Conservation (phyloP, 73 alveolate species). For the Tetrahymena thermophila region DNA sequence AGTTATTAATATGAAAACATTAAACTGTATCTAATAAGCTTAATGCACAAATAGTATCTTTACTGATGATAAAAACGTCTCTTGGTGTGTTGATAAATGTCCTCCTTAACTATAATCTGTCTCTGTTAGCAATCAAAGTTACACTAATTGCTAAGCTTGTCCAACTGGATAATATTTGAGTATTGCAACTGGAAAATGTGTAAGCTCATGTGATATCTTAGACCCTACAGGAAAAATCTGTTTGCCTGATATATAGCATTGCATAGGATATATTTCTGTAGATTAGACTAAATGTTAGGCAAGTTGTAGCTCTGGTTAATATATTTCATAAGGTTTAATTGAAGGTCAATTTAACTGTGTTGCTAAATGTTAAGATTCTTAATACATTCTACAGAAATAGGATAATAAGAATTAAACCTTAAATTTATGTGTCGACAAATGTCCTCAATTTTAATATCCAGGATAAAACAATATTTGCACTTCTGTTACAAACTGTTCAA, state of each 20-base stretch:
- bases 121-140: neutral
- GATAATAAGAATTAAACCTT: too few species aligned
- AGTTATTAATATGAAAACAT: neutral
- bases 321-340: neutral
- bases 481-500: neutral
- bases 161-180: neutral
- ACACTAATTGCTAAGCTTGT: neutral
- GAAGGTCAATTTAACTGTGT: neutral
- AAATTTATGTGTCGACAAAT: neutral
- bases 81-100: neutral
- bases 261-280: neutral
- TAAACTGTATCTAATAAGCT: neutral
- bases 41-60: neutral
- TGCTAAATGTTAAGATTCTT: neutral
- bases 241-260: neutral
- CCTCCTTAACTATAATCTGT: neutral
- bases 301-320: neutral
- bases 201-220: neutral
- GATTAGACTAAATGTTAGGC: neutral
- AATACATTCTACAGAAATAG: too few species aligned
- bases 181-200: neutral
- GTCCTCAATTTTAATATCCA: neutral
- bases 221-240: neutral
- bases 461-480: neutral
- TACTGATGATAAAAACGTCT: neutral